A percentile compares a stretch with the other conserved stretches of the same genome.
phyloP scores from a whole-genome alignment of 305 asterid genomes.

The Fraxinus velutina region DNA sequence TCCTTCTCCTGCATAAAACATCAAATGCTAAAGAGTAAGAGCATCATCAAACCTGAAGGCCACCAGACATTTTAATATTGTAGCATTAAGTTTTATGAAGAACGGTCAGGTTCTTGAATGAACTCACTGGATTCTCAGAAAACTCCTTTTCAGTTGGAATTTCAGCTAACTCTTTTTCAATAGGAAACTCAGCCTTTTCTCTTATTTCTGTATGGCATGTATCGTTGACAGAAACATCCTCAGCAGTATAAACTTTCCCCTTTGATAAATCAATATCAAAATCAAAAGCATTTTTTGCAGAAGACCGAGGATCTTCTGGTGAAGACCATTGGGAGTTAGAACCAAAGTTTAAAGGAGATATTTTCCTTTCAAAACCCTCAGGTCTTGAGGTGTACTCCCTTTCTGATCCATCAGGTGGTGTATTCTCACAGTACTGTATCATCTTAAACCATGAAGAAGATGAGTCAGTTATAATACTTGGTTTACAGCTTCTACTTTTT shows the following conservation, averaged over 20 bases:
- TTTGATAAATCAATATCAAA: slow-evolving; percentile 44
- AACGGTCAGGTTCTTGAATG: background rate
- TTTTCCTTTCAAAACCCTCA: slow-evolving; percentile 36
- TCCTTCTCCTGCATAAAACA: slow-evolving; percentile 40
- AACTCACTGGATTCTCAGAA: slow-evolving; percentile 48
- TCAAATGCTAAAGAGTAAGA: slow-evolving; percentile 3
- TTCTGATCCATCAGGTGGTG: slow-evolving; percentile 44
- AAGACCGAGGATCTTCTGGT: slow-evolving; percentile 45
- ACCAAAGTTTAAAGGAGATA: slow-evolving; percentile 37
- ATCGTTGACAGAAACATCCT: slow-evolving; percentile 21
- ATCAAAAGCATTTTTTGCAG: slow-evolving; percentile 45
- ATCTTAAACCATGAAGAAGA: slow-evolving; percentile 44
- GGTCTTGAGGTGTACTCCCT: slow-evolving; percentile 39
- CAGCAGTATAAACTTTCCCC: slow-evolving; percentile 30
- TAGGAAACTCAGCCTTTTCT: slow-evolving; percentile 33
- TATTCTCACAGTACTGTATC: slow-evolving; percentile 39
- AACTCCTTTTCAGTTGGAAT: slow-evolving; percentile 28
- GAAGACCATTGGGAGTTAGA: slow-evolving; percentile 32
- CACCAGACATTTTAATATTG: background rate
- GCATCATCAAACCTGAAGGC: background rate
- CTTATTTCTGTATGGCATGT: slow-evolving; percentile 20
- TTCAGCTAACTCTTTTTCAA: slow-evolving; percentile 27
- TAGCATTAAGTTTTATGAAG: background rate
- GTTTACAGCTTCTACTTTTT: slow-evolving; percentile 78
- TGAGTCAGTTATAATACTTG: slow-evolving; percentile 37